These are phyloP conservation scores for Hanseniaspora lindneri DNA, from an alignment of 805 yeast genomes.

Conservation along the genomic window DNA sequence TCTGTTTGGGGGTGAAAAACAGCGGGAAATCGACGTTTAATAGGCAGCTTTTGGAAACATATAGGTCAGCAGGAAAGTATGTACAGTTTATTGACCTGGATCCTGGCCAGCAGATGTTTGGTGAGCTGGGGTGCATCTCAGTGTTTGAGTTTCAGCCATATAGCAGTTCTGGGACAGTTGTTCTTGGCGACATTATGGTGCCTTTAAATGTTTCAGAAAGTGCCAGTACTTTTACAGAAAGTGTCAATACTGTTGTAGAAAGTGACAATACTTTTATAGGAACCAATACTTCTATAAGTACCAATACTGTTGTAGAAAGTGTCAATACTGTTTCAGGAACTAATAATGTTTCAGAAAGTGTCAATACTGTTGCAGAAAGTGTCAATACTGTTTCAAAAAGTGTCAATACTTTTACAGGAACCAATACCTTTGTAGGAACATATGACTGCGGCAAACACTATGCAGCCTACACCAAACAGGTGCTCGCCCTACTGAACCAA, in stretches of 20 bases:
- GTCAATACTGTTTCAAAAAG: constrained; percentile 18
- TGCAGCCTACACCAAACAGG: background rate
- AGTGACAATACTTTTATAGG: too few relatives aligned
- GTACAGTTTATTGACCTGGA: constrained; percentile 50
- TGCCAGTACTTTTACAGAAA: background rate
- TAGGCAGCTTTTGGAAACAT: constrained; percentile 39
- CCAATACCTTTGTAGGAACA: background rate
- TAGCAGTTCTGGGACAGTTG: constrained; percentile 23
- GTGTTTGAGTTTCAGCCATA: constrained; percentile 26
- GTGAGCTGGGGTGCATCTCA: constrained; percentile 60
- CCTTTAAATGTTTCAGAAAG: constrained; percentile 18
- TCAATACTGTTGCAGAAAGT: background rate
- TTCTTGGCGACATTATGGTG: constrained; percentile 25
- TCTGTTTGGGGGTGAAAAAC: constrained; percentile 44
- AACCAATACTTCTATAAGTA: too few relatives aligned
- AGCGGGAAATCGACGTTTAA: constrained; percentile 73
- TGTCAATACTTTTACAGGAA: too few relatives aligned
- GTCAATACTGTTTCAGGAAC: too few relatives aligned
- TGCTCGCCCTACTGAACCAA: constrained; percentile 29
- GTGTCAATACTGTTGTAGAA: too few relatives aligned
- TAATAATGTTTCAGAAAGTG: constrained; percentile 17
- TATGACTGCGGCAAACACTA: constrained; percentile 11
- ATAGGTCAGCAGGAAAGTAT: constrained; percentile 9
- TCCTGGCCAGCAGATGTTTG: constrained; percentile 79
- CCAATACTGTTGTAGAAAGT: too few relatives aligned